Percentiles rank a stretch among this genome's conserved stretches.
phyloP scores from a whole-genome alignment of 805 yeast species.

The Saturnispora gosingensis region DNA sequence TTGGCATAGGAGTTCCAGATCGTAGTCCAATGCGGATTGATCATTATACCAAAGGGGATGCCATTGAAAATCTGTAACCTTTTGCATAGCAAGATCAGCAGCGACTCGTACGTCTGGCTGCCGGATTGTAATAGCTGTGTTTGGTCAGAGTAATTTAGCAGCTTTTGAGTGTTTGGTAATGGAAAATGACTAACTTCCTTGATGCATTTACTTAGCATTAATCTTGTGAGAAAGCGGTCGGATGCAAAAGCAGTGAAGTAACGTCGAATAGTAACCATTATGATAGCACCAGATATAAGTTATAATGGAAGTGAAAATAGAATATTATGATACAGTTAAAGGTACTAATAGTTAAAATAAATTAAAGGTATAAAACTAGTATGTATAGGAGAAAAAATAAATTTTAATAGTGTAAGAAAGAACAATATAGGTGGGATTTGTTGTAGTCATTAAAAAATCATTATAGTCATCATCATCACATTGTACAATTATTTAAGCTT shows the following conservation, averaged over 20 bases:
- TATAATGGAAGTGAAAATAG: too few relatives aligned
- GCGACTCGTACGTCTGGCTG: constrained; percentile 44
- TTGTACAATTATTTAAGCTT: not conserved
- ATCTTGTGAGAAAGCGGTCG: not conserved
- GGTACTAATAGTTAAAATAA: not conserved
- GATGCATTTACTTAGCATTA: not conserved
- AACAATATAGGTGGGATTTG: not conserved
- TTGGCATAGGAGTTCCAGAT: constrained; percentile 66
- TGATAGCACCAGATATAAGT: too few relatives aligned
- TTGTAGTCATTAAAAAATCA: not conserved
- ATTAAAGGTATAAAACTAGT: not conserved
- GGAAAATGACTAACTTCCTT: not conserved
- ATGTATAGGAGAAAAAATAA: not conserved
- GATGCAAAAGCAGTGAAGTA: not conserved
- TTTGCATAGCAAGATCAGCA: constrained; percentile 58
- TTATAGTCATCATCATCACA: not conserved
- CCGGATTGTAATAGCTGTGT: constrained; percentile 24
- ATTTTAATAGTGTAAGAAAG: not conserved
- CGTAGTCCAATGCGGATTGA: constrained; percentile 79
- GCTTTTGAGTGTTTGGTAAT: constrained; percentile 3
- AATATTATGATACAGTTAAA: too few relatives aligned
- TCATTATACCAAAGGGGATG: constrained; percentile 73
- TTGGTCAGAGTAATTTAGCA: not conserved
- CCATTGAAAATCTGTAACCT: constrained; percentile 61
- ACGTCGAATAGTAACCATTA: not conserved